A percentile compares a stretch with the other conserved stretches of the same genome.
These are phyloP conservation scores for Mycosarcoma mackinlayi DNA, from an alignment of 1,284 basidiomycete genomes.

Conservation along the genomic window DNA sequence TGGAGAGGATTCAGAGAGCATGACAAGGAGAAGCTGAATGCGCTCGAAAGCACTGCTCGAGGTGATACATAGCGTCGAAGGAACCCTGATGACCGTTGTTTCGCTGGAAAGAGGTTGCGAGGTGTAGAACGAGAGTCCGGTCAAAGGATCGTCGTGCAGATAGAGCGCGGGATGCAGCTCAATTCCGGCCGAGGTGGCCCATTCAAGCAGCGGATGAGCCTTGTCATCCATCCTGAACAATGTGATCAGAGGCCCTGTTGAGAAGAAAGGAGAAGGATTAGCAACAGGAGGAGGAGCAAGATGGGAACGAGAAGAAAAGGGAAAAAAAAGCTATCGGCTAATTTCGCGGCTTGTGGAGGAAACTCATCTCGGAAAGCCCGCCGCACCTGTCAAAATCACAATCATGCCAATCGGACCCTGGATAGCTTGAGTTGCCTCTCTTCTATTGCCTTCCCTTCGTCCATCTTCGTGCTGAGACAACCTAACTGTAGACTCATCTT, in stretches of 20 bases:
- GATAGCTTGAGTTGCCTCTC: no score
- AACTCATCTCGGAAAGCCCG: no score
- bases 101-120: constrained; percentile 8
- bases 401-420: no score
- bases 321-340: constrained; percentile 6
- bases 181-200: constrained; percentile 28
- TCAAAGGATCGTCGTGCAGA: constrained; percentile 20
- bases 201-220: constrained; percentile 9
- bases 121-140: constrained; percentile 37
- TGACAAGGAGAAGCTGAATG: background rate
- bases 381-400: no score
- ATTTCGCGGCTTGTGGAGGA: constrained; percentile 8
- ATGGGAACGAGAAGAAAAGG: background rate
- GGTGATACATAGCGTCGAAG: constrained; percentile 32
- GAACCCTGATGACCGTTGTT: constrained; percentile 31
- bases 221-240: background rate
- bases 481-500: no score
- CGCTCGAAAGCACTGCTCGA: constrained; percentile 6
- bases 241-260: background rate
- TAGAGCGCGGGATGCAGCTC: constrained; percentile 20
- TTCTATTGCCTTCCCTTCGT: no score
- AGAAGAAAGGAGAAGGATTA: constrained; percentile 1
- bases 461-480: no score
- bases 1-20: background rate
- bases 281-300: background rate